A percentile compares a stretch with the other conserved stretches of the same genome.
Evolutionary conservation across 106 monocot species (phyloP).

Genomic region (Acorus gramineus): DNA sequence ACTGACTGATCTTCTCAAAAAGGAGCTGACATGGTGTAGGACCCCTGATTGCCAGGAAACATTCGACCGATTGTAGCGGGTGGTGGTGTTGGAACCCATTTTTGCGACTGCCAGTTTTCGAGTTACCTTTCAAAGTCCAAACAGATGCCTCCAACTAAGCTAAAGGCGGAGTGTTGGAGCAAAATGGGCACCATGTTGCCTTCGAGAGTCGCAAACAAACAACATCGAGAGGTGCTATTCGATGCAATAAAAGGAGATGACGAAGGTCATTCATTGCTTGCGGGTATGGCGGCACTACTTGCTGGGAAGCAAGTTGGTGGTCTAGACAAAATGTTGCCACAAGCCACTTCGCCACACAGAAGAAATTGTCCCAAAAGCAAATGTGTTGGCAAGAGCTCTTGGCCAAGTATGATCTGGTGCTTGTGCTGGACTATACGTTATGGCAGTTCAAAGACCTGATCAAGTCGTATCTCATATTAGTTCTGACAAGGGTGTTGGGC

Average conservation of each 20-base stretch:
- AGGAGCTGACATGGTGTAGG: no score
- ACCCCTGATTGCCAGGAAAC: no score
- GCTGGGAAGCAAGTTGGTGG: neutral
- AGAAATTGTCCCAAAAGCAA: neutral
- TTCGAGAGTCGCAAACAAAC: constrained; percentile 1
- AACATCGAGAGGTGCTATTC: neutral
- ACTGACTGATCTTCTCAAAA: no score
- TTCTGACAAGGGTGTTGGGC: no score
- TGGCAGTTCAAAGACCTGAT: no score
- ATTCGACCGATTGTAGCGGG: neutral
- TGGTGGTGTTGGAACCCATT: neutral
- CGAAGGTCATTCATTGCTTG: neutral
- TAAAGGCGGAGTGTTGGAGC: neutral
- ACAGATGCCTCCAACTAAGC: constrained; percentile 1
- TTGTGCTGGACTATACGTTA: no score
- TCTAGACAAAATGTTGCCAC: neutral
- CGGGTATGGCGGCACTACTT: neutral
- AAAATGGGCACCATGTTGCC: neutral
- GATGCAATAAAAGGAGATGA: constrained; percentile 3
- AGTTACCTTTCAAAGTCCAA: neutral
- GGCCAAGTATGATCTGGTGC: neutral
- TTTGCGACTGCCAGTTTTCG: neutral
- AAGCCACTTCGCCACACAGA: neutral
- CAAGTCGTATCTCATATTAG: no score
- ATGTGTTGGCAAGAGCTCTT: neutral